Percentiles rank a stretch among this genome's conserved stretches.
Conservation (phyloP, 768 basidiomycete species). For the Chalciporus sphaerocephalus region DNA sequence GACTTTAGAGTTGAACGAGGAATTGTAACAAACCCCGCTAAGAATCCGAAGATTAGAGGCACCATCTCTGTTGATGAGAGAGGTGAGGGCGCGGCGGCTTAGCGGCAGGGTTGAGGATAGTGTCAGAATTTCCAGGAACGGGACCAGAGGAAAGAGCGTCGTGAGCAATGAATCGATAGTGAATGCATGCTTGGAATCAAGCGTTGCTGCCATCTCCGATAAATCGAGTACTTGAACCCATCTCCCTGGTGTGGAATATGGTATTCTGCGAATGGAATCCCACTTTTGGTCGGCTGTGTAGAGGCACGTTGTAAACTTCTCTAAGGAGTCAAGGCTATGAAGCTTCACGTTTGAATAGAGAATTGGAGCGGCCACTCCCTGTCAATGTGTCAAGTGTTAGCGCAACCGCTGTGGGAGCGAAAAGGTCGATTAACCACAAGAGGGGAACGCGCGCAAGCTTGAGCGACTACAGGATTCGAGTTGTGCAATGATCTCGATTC, state of each 20-base stretch:
- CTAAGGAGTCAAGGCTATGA: conserved; percentile 40
- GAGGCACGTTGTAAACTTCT: conserved; percentile 56
- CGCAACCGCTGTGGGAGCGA: background rate
- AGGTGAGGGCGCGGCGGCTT: conserved; percentile 54
- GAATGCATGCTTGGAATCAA: conserved; percentile 45
- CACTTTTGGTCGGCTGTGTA: conserved; percentile 67
- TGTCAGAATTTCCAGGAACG: conserved; percentile 52
- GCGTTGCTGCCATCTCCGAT: conserved; percentile 43
- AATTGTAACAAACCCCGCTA: conserved; percentile 51
- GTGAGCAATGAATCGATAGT: conserved; percentile 61
- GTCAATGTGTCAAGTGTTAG: conserved; percentile 15
- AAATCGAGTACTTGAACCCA: conserved; percentile 81
- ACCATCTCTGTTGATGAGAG: conserved; percentile 51
- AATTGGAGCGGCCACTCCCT: conserved; percentile 67
- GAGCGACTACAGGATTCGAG: background rate
- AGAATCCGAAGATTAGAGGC: conserved; percentile 46
- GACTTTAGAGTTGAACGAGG: conserved; percentile 26
- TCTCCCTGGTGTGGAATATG: conserved; percentile 82
- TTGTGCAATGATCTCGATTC: conserved; percentile 1
- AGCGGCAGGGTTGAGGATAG: conserved; percentile 55
- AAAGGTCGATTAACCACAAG: conserved; percentile 1
- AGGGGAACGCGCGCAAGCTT: background rate
- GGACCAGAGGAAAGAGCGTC: conserved; percentile 59
- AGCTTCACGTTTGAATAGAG: conserved; percentile 57
- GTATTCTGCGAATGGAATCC: conserved; percentile 85